A percentile compares a stretch with the other conserved stretches of the same genome.
These are phyloP conservation scores for Xylariaceae sp. DNA, from an alignment of 2,329 filamentous ascomycete genomes.

Conservation along the genomic window DNA sequence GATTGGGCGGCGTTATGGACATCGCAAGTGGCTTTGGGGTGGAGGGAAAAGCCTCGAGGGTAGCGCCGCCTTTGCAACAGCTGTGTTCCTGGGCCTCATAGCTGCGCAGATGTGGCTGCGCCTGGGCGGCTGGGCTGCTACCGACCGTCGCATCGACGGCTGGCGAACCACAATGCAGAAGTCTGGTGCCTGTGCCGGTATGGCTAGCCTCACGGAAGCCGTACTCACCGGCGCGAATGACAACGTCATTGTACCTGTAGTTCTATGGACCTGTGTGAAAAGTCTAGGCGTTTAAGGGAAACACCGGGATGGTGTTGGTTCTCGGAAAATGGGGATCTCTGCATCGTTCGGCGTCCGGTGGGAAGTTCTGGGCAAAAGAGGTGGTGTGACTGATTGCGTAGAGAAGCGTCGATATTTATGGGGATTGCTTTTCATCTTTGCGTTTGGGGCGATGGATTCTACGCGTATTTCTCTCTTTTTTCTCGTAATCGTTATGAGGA, in stretches of 20 bases:
- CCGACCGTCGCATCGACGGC: slow-evolving; percentile 57
- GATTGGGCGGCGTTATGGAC: slow-evolving; percentile 80
- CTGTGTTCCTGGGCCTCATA: slow-evolving; percentile 71
- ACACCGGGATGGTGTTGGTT: not conserved
- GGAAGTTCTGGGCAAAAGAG: slow-evolving; percentile 4
- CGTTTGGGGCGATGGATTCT: not conserved
- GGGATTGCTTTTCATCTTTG: slow-evolving; percentile 1
- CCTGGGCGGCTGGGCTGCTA: slow-evolving; percentile 72
- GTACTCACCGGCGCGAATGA: slow-evolving; percentile 96
- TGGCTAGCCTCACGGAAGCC: slow-evolving; percentile 89
- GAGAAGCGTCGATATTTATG: not conserved
- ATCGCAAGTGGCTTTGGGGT: slow-evolving; percentile 91
- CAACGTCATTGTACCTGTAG: slow-evolving; percentile 92
- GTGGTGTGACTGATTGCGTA: slow-evolving; percentile 3
- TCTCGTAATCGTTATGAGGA: too few relatives aligned
- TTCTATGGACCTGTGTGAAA: slow-evolving; percentile 88
- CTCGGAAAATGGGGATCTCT: slow-evolving; percentile 1
- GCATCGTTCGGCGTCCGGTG: slow-evolving; percentile 21
- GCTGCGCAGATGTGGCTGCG: slow-evolving; percentile 69
- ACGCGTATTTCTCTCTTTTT: too few relatives aligned
- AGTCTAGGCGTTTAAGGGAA: slow-evolving; percentile 56
- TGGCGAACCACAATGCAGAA: slow-evolving; percentile 68
- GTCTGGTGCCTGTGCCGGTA: slow-evolving; percentile 65
- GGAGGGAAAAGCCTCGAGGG: slow-evolving; percentile 95
- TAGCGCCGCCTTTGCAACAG: slow-evolving; percentile 71